Evolutionary conservation across 2,329 filamentous ascomycete species (phyloP).

Genomic region (Penicillium brasilianum): DNA sequence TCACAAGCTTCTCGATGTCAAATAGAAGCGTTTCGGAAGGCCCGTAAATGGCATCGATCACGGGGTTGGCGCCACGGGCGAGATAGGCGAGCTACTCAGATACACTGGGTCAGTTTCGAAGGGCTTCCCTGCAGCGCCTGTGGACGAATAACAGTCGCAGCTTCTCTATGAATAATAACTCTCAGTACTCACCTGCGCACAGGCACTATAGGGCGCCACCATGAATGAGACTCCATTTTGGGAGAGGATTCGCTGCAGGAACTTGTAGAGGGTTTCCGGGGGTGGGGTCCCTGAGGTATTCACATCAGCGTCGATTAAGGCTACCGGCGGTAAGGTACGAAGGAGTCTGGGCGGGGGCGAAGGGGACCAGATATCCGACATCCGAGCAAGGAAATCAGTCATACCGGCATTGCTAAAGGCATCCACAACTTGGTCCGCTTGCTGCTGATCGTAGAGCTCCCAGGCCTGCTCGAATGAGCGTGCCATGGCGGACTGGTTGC

Average conservation of each 20-base stretch:
- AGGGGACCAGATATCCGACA: conserved; percentile 12
- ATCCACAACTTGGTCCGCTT: conserved; percentile 78
- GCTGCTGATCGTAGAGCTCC: conserved; percentile 80
- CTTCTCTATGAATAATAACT: background rate
- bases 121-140: background rate
- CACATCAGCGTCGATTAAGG: conserved; percentile 35
- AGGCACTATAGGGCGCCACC: conserved; percentile 85
- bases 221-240: conserved; percentile 73
- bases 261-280: conserved; percentile 73
- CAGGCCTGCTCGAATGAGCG: conserved; percentile 79
- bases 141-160: background rate
- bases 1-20: conserved; percentile 77
- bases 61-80: conserved; percentile 70
- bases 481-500: conserved; percentile 65
- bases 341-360: conserved; percentile 4
- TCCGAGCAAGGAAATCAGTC: conserved; percentile 24
- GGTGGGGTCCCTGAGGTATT: conserved; percentile 66
- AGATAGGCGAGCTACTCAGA: conserved; percentile 70
- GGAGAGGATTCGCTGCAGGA: conserved; percentile 75
- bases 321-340: conserved; percentile 9
- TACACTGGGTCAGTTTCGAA: conserved; percentile 11
- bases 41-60: conserved; percentile 77
- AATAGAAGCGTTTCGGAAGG: conserved; percentile 85
- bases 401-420: conserved; percentile 85
- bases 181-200: conserved; percentile 71